Percentiles rank a stretch among this genome's conserved stretches.
phyloP scores from a whole-genome alignment of 257 asterid genomes.

The Catharanthus roseus region DNA sequence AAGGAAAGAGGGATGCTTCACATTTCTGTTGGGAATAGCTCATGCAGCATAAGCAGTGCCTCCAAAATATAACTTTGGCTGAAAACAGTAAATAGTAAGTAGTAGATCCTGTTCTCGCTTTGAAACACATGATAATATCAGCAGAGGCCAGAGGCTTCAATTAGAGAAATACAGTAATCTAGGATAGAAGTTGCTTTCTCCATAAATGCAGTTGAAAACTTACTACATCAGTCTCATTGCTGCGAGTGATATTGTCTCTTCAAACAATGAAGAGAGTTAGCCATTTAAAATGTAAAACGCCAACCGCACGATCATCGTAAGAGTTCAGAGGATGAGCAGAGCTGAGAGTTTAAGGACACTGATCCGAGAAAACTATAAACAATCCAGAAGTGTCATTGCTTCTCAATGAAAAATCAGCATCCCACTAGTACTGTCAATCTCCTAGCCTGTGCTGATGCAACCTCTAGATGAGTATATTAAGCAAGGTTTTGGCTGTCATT shows the following conservation, averaged over 20 bases:
- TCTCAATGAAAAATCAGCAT: not conserved
- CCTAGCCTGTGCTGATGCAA: not conserved
- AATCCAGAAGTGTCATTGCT: not conserved
- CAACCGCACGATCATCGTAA: not conserved
- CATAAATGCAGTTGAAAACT: not conserved
- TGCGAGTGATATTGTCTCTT: not conserved
- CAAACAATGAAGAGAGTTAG: not conserved
- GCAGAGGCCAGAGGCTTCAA: not conserved
- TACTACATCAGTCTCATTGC: not conserved
- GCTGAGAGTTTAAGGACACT: not conserved
- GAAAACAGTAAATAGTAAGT: not conserved
- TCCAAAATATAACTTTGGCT: not conserved
- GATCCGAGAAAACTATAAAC: not conserved
- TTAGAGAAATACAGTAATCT: not conserved
- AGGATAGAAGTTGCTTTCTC: not conserved
- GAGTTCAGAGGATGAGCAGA: not conserved
- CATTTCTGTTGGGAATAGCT: not conserved
- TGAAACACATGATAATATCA: not conserved
- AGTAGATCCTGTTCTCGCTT: not conserved
- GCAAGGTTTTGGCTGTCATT: not conserved
- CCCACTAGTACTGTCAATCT: not conserved
- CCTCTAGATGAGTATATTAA: not conserved
- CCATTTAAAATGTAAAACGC: not conserved
- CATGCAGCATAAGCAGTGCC: not conserved
- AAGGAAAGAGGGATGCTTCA: not conserved